phyloP scores from a whole-genome alignment of 2,329 filamentous ascomycete genomes.

The Pseudonectria foliicola region DNA sequence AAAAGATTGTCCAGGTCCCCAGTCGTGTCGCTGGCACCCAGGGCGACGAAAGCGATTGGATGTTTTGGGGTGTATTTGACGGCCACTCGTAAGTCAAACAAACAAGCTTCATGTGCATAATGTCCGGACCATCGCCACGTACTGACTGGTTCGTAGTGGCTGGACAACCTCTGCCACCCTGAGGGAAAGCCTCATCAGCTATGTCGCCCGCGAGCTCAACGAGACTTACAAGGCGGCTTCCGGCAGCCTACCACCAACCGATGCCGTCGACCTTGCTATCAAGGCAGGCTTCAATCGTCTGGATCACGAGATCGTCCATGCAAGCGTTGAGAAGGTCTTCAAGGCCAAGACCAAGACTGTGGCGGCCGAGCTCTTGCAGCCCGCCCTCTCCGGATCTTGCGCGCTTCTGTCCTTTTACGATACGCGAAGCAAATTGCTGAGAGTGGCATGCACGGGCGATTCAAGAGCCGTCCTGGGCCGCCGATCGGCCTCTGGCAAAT shows the following conservation, averaged over 20 bases:
- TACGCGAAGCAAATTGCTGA: slow-evolving; percentile 72
- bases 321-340: slow-evolving; percentile 84
- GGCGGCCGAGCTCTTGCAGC: slow-evolving; percentile 84
- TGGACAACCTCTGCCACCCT: slow-evolving; percentile 98
- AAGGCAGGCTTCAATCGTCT: slow-evolving; percentile 84
- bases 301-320: slow-evolving; percentile 90
- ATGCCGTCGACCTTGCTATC: slow-evolving; percentile 83
- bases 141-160: slow-evolving; percentile 49
- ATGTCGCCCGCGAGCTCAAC: slow-evolving; percentile 89
- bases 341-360: slow-evolving; percentile 84
- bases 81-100: slow-evolving; percentile 69
- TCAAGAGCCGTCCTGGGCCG: slow-evolving; percentile 91
- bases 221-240: slow-evolving; percentile 73
- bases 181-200: slow-evolving; percentile 84
- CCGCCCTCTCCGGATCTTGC: slow-evolving; percentile 93
- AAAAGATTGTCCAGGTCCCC: slow-evolving; percentile 93
- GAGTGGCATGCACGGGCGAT: slow-evolving; percentile 94
- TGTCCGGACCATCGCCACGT: neutral
- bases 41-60: slow-evolving; percentile 75
- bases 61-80: slow-evolving; percentile 99
- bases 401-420: slow-evolving; percentile 96
- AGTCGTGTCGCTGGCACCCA: slow-evolving; percentile 38
- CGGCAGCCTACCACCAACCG: slow-evolving; percentile 60
- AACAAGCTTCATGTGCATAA: neutral
- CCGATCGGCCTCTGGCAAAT: slow-evolving; percentile 71